Evolutionary conservation across 2,329 filamentous ascomycete species (phyloP).

Genomic region (Myriosclerotinia duriaeana): DNA sequence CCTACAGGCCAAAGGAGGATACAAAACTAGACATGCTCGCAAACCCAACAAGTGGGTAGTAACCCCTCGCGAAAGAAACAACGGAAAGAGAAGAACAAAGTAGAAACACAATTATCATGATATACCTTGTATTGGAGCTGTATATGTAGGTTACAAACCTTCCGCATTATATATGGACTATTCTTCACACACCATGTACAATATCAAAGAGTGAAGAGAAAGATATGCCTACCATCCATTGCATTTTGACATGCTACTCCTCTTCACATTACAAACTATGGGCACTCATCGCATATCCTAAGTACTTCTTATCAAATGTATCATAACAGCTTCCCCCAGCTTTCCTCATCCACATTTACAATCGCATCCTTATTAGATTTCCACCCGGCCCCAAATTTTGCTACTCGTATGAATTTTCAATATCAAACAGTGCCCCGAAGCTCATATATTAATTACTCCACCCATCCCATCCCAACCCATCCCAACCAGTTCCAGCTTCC

Average conservation of each 20-base stretch:
- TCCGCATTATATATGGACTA: background rate
- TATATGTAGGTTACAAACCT: background rate
- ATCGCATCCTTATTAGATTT: too few species aligned
- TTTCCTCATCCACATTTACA: background rate
- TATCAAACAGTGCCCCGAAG: too few species aligned
- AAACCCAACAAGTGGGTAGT: constrained; percentile 94
- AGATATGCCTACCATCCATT: background rate
- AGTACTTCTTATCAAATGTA: background rate
- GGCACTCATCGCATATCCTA: background rate
- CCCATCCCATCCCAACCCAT: background rate
- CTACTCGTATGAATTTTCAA: too few species aligned
- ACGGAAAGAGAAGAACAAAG: constrained; percentile 81
- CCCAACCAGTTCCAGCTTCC: background rate
- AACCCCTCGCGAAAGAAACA: constrained; percentile 77
- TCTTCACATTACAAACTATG: background rate
- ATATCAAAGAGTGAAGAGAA: background rate
- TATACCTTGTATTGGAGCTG: constrained; percentile 4
- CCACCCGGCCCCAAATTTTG: background rate
- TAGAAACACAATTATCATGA: constrained; percentile 38
- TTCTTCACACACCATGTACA: background rate
- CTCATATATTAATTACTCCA: too few species aligned
- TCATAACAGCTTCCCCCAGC: background rate
- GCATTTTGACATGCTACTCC: background rate
- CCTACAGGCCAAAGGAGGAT: constrained; percentile 72
- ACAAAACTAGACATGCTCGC: constrained; percentile 85